Evolutionary conservation across 2,329 filamentous ascomycete genomes (phyloP).

Genomic region (Thelonectria blattea): DNA sequence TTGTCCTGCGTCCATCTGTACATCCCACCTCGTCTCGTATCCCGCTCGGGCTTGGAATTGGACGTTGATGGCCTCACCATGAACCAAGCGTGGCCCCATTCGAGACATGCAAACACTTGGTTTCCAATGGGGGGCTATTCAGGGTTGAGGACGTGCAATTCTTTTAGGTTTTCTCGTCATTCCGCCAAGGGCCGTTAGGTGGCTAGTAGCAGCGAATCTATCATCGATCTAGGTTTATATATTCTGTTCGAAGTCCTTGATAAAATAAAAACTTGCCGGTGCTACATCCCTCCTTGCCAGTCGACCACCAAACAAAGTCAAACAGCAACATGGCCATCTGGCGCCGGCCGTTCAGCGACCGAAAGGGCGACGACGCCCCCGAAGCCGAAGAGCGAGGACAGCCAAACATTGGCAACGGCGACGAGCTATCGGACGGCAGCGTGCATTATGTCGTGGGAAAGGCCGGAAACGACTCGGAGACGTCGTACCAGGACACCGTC

Average conservation of each 20-base stretch:
- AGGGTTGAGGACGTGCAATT: conserved; percentile 1
- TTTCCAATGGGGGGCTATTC: background rate
- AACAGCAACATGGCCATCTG: conserved; percentile 24
- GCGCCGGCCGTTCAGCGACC: conserved; percentile 27
- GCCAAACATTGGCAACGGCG: conserved; percentile 3
- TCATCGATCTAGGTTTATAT: background rate
- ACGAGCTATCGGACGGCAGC: conserved; percentile 22
- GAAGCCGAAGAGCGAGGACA: conserved; percentile 24
- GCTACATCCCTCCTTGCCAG: background rate
- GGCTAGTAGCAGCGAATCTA: background rate
- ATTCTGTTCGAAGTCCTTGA: background rate
- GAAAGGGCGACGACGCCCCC: conserved; percentile 13
- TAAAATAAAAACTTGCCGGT: background rate
- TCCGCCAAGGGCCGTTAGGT: background rate
- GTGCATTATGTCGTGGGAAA: conserved; percentile 25
- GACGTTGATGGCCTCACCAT: conserved; percentile 7
- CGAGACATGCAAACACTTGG: background rate
- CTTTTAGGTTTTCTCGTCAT: conserved; percentile 6
- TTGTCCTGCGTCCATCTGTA: background rate
- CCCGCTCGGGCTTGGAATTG: conserved; percentile 8
- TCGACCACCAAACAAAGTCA: background rate
- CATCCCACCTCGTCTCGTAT: conserved; percentile 6
- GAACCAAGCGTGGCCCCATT: conserved; percentile 9
- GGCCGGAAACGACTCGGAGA: conserved; percentile 55
- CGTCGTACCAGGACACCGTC: conserved; percentile 63